Base-by-base conservation (phyloP, 352 stramenopile species). In the Phytophthora fragariae region DNA sequence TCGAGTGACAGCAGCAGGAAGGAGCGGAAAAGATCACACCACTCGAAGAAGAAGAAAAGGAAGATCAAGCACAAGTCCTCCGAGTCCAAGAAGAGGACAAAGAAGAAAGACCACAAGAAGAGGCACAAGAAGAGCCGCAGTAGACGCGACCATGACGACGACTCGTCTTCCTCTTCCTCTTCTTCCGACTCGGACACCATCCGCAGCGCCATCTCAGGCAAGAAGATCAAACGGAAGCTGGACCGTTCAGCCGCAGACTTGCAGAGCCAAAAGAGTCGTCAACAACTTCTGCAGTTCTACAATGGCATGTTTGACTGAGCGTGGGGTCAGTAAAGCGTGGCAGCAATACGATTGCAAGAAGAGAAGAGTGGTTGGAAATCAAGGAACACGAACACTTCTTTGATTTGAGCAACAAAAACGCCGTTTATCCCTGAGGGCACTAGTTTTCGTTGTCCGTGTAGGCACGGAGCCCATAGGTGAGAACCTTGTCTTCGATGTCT, bases 161-260 rank as follows among this genome's bases (percentile, higher is more conserved):
- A 79, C 10, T 83, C 76, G 46, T 82, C 66, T 6, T 81, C 72
- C 8, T 80, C 70, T 12, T 81, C 68, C 1, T 88, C 81, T 7
- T 89, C 79, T 8, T 92, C 80, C 19, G 86, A 90, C 56, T 86
- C 79, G 50, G 88, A 93, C 55, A 92, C 87, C 11, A 56, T 91
- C 52, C 89, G 89, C 49, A 96, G 89, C 41, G 88, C 83, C 21
- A 96, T 94, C 62, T 95, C 88, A 1, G 89, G 89, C 52, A 96
- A 96, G 66, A 96, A 96, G 70, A 94, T 96, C 73, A 94, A 95
- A 64, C 85, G 89, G 62, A 92, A 94, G 62, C 68, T 96, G 58
- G 79, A 76, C 49, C 77, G 80, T 35, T 84, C 86, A 29, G 82
- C 80, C 0, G 73, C 76, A 12, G 89, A 96, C 70, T 27, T 88